Base-by-base conservation (phyloP, 495 filamentous ascomycete species). In the Penicillium pancosmium region DNA sequence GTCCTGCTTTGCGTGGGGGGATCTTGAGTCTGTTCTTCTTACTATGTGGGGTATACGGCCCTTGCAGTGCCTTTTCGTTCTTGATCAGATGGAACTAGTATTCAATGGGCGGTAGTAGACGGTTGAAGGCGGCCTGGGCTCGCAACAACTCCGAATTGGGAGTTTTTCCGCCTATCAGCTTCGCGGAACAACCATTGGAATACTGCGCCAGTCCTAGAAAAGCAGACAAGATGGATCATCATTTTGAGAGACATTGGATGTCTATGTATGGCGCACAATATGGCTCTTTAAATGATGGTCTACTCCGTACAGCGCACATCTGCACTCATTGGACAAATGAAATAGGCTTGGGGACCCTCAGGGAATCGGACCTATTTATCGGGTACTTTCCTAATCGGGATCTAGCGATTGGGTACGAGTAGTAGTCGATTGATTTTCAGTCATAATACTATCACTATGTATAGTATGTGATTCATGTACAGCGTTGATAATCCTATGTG, bases 121-220 rank as follows among this genome's bases (percentile, higher is more conserved):
- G 41, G 41, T 8, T 35, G 36, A 52, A 9, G 54, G 13, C 13
- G 25, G 41, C 18, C 13, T 15, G 12, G 41, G 25, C 46, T 63
- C 57, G 66, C 63, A 66, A 61, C 55, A 54, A 51, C 54, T 57
- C 54, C 60, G 54, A 66, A 15, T 31, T 12, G 19, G 27, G 40
- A 38, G 27, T 62, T 64, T 44, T 44, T 44, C 41, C 41, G 41
- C 41, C 41, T 44, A 44, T 44, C 41, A 44, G 2, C 15, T 18
- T 48, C 41, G 8, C 41, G 41, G 41, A 44, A 44, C 41, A 44
- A n/a, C 4, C 15, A 16, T 44, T 44, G 8, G n/a, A 44, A 19
- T 44, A 15, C 11, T 7, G 18, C 40, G 15, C 40, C 15, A 43
- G 40, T 43, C 12, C 40, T n/a, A 15, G 12, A 15, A 43, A 43